Evolutionary conservation across 305 asterid species (phyloP), one percentile per base, ranked within the genome.

Genomic region (Fraxinus xanthoxyloides): DNA sequence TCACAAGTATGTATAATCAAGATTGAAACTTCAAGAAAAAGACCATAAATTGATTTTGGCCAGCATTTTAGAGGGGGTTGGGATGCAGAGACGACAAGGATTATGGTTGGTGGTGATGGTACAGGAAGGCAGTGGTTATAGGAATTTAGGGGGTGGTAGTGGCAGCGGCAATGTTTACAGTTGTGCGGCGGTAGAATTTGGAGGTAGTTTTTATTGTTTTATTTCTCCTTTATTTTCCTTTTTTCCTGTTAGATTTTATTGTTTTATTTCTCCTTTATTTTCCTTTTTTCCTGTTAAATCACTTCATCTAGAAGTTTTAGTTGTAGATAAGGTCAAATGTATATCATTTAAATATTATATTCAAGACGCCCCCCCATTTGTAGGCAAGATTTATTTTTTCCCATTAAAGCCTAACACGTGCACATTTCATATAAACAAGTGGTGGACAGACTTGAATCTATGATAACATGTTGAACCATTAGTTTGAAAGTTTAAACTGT

Each of bases 71-170:
- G 81, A 48, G 84, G 85, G 73, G 35, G 19, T 84, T 80, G 67
- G 61, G 82, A 38, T 75, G 81, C 77, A 82, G 80, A 86, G 86
- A 82, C 85, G 83, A 74, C 78, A 83, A 77, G 82, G 73, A 72
- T 80, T 7, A 46, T 46, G 19, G 19, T 46, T 46, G 19, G 19
- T 17, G 5, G 6, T 0, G 56, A 46, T 46, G 6, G 56, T 19
- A 59, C 9, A 59, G 15, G 69, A 23, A 40, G 1, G 69, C 28
- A 23, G 69, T 59, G 69, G 4, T 4, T 3, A 1, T 4, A 6
- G 26, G 67, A 19, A 24, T n/a, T n/a, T n/a, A 19, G 67, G 63
- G 7, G 67, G 9, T 54, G 65, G 23, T 54, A 4, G 65, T 21
- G 26, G 30, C 10, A 7, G 3, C 13, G 1, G 4, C 4, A 21